Evolutionary conservation across 1,139 yeast genomes (phyloP), one percentile per base, ranked within the genome.

Genomic region (Fermentozyma sake): DNA sequence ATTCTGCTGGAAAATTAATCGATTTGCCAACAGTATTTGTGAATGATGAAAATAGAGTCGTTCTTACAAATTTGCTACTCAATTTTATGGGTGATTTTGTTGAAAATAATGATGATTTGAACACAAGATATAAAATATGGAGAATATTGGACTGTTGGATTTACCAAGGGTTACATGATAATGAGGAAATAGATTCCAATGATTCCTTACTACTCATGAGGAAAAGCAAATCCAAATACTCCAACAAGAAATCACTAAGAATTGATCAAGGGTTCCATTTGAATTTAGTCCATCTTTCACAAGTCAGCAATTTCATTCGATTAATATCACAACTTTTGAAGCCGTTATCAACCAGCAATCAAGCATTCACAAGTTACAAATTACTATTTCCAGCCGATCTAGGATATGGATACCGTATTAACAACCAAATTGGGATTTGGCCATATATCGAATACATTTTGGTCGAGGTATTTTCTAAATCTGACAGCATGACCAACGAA

Each of bases 391-490:
- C 95, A 1, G 50, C 63, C 6, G 75, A 72, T 31, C 52, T 86
- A 16, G 95, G 96, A 0, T 52, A 52, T 10, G 63, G 67, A 1
- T 73, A 78, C 39, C 67, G 95, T 44, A 35, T 42, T 16, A 52
- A 55, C 27, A 72, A 54, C 31, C 52, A 68, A 26, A 56, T 66
- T 10, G 95, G 96, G 3, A 55, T 86, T 7, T 77, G 89, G 76
- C 89, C 94, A 3, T 89, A 87, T 43, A 57, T 84, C 30, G 93
- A 85, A 34, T 86, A 74, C 42, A 50, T 86, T 14, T 51, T 83
- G 21, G 55, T 68, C n/a, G 83, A 81, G 23, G 74, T 86, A 1
- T 74, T 89, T 40, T 72, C 68, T 11, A 68, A 68, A 18, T 44
- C 72, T 3, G 38, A 37, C 7, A 43, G 43, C 12, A 44, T 66